Conservation (phyloP, 345 rosid species). For the Syzygium aqueum region DNA sequence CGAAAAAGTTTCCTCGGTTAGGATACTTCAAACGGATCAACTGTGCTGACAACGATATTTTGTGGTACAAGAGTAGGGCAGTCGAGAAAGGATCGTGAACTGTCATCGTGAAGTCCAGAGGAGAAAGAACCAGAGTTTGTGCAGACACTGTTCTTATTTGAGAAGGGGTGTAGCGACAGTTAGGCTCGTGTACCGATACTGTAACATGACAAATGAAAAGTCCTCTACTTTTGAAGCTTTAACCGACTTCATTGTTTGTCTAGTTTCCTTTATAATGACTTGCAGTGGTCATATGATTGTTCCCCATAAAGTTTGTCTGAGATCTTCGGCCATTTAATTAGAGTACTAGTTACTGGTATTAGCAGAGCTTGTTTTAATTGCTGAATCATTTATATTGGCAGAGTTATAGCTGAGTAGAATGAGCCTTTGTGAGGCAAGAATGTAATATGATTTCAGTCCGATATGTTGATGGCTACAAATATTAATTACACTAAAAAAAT, state of each 20-base stretch:
- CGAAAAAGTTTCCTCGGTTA: not conserved
- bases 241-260: not conserved
- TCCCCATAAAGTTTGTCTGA: not conserved
- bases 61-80: not conserved
- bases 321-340: not conserved
- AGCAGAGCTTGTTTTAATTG: not conserved
- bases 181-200: not conserved
- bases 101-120: not conserved
- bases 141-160: not conserved
- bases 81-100: not conserved
- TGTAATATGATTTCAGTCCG: not conserved
- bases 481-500: not conserved
- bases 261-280: not conserved
- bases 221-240: not conserved
- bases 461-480: not conserved
- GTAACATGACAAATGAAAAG: not conserved
- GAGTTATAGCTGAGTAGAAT: not conserved
- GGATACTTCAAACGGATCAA: not conserved
- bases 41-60: not conserved
- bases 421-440: not conserved
- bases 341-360: fast-evolving
- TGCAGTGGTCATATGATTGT: not conserved
- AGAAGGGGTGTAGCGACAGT: fast-evolving
- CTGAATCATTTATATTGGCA: not conserved
- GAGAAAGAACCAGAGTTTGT: not conserved